Evolutionary conservation across 2,329 filamentous ascomycete genomes (phyloP).

Genomic region (Arthrinium phaeospermum): DNA sequence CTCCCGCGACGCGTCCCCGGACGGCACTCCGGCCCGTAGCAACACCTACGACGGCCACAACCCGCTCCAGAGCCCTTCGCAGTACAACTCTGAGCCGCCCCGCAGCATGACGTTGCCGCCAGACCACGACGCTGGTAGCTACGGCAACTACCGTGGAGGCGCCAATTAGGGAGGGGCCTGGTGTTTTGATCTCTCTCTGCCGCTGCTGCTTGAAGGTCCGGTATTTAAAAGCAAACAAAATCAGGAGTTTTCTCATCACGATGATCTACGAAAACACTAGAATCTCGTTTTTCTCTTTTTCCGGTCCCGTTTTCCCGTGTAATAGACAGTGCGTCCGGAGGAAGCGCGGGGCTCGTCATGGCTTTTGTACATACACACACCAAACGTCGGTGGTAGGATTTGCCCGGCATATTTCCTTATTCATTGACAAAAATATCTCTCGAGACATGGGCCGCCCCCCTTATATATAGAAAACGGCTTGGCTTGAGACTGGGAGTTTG

Average conservation of each 20-base stretch:
- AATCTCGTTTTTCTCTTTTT: neutral
- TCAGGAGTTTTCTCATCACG: neutral
- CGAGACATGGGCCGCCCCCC: neutral
- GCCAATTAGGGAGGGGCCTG: neutral
- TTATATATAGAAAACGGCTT: neutral
- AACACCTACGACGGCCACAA: constrained; percentile 29
- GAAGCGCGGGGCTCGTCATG: neutral
- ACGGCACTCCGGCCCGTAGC: constrained; percentile 25
- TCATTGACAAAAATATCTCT: neutral
- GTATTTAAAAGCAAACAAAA: constrained; percentile 7
- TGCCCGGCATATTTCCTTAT: neutral
- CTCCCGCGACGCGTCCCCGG: neutral
- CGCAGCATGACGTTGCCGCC: constrained; percentile 37
- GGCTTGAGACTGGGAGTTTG: neutral
- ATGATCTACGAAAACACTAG: neutral
- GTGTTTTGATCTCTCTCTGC: neutral
- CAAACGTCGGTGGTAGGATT: neutral
- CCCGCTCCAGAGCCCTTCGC: constrained; percentile 30
- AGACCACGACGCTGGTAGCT: constrained; percentile 22
- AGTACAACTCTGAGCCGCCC: constrained; percentile 31
- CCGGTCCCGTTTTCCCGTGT: neutral
- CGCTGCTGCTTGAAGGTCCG: neutral
- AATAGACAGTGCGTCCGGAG: constrained; percentile 14
- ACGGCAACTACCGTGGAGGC: neutral
- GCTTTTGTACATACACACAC: neutral